Percentiles rank a stretch among this genome's conserved stretches.
Conservation (phyloP, 495 filamentous ascomycete species). For the Baudoinia panamericana region DNA sequence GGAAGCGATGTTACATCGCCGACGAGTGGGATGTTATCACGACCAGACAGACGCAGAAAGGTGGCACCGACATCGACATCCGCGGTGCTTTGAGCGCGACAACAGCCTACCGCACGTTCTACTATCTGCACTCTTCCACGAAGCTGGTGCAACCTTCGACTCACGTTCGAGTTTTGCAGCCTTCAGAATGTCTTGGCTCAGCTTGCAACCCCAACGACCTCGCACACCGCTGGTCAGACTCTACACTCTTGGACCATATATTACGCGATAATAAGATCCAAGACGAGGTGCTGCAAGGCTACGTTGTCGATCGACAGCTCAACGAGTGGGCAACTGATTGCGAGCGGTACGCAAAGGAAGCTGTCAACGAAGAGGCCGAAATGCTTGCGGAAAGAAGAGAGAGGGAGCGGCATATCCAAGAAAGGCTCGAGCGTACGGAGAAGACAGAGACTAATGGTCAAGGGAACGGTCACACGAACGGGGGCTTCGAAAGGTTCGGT, state of each 20-base stretch:
- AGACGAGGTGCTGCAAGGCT: conserved; percentile 23
- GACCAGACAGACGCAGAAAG: conserved; percentile 34
- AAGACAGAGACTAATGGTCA: too few species aligned
- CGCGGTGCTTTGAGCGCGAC: conserved; percentile 30
- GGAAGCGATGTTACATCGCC: conserved; percentile 65
- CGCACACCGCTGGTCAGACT: conserved; percentile 17
- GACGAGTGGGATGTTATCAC: conserved; percentile 63
- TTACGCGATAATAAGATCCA: conserved; percentile 26
- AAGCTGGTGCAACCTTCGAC: background rate
- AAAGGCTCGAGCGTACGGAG: too few species aligned
- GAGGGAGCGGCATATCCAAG: conserved; percentile 13
- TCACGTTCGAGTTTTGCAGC: conserved; percentile 18
- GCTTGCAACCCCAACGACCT: conserved; percentile 23
- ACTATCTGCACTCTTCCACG: conserved; percentile 32
- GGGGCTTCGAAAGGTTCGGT: too few species aligned
- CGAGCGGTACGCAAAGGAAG: conserved; percentile 11
- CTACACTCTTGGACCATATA: conserved; percentile 24
- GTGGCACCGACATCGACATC: conserved; percentile 34
- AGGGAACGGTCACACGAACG: too few species aligned
- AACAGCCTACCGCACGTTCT: conserved; percentile 42
- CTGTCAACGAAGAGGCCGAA: conserved; percentile 13
- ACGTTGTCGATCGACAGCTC: conserved; percentile 23
- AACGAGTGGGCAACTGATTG: conserved; percentile 27
- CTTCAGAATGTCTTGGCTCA: conserved; percentile 24
- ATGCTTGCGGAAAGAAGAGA: conserved; percentile 10